Base-by-base conservation (phyloP, 2,329 filamentous ascomycete genomes). In the Hypoxylon sp. region DNA sequence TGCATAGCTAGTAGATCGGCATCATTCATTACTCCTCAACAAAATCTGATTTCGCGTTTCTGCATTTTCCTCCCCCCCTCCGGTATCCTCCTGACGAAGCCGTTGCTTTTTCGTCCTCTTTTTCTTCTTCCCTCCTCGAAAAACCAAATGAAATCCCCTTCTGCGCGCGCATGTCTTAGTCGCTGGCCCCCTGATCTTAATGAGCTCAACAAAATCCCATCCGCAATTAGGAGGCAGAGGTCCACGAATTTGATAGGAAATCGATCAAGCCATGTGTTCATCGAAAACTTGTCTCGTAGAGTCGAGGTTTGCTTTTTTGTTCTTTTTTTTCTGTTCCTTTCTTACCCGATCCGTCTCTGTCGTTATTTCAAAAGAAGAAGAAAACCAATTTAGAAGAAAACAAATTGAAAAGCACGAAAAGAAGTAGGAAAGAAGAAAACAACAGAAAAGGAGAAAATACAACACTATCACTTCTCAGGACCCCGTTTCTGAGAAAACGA, bases 1-100 rank as follows among this genome's bases (percentile, higher is more conserved):
- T 39, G 39, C 39, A 42, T n/a, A 42, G 39, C 21, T 67, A 67
- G 53, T 61, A 70, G 65, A 68, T 70, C 65, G 68, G 60, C 68
- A 68, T 70, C 55, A 68, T 65, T 70, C 67, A 64, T 69, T 65
- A 69, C 57, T 54, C 44, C 61, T 50, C 52, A 44, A 64, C 55
- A 60, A 57, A 67, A 19, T 11, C 13, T 48, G 46, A 65, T 58
- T n/a, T 68, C 64, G 39, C 60, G 64, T 55, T 47, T 63, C 50
- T 54, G 50, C 62, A 27, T 47, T 47, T 56, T 51, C 27, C 32
- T 56, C 46, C 37, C 35, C 54, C 42, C 32, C 27, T 56, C 50
- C 44, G 47, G 32, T 32, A 11, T 42, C 10, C 39, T 51, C 35
- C 32, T 42, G 51, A 35, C 31, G 31, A 39, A 51, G 47, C 46